A percentile compares a stretch with the other conserved stretches of the same genome.
Evolutionary conservation across 2,329 filamentous ascomycete species (phyloP).

Genomic region (Cladosporium sp.): DNA sequence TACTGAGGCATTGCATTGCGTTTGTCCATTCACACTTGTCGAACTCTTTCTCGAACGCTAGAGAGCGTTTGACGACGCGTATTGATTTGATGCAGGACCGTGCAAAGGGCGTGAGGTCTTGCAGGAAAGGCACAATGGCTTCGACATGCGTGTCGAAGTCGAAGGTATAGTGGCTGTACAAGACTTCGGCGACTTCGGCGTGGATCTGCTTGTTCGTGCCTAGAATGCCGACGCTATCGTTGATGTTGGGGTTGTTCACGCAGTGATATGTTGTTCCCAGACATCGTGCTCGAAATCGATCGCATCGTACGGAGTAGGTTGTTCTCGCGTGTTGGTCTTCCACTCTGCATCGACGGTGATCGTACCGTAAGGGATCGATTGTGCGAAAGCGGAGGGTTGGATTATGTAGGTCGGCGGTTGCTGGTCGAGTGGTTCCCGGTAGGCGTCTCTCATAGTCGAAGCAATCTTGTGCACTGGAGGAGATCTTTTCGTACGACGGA

Average conservation of each 20-base stretch:
- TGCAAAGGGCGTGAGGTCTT: constrained; percentile 50
- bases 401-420: constrained; percentile 19
- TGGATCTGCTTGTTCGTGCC: constrained; percentile 42
- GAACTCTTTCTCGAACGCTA: constrained; percentile 52
- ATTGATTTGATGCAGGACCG: constrained; percentile 48
- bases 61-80: constrained; percentile 52
- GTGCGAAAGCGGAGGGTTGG: constrained; percentile 41
- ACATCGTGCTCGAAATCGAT: constrained; percentile 40
- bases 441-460: constrained; percentile 37
- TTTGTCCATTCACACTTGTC: constrained; percentile 53
- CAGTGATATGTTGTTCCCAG: constrained; percentile 55
- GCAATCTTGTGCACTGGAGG: constrained; percentile 36
- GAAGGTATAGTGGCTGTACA: constrained; percentile 56
- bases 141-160: constrained; percentile 59
- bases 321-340: constrained; percentile 31
- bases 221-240: constrained; percentile 31
- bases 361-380: constrained; percentile 36
- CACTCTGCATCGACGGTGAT: constrained; percentile 17
- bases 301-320: constrained; percentile 37
- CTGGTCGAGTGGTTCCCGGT: constrained; percentile 13
- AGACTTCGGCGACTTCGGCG: constrained; percentile 52
- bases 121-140: constrained; percentile 56
- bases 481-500: constrained; percentile 27
- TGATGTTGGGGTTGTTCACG: constrained; percentile 36
- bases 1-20: constrained; percentile 48